Base-by-base conservation (phyloP, 805 yeast genomes). In the Torulaspora indica region DNA sequence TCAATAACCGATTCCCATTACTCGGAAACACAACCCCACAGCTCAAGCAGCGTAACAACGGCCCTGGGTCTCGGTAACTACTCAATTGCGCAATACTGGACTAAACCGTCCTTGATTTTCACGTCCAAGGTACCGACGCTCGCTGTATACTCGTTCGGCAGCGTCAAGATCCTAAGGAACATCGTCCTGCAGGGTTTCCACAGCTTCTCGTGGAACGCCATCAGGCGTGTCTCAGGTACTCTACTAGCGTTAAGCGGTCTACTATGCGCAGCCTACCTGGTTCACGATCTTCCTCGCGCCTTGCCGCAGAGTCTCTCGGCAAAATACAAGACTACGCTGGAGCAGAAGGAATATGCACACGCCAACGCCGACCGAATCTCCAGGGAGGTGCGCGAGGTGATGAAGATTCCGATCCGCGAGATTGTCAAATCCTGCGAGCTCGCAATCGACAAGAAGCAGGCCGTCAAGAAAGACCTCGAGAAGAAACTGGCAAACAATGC, bases 261-360 rank as follows among this genome's bases (percentile, higher is more conserved):
- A 1, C 69, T 78, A 10, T 72, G 83, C 0, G 67, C 76, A 0
- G 77, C 79, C 32, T 88, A 85, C 56, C 61, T 89, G 45, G 68
- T 88, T 14, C 71, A 74, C 47, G 98, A 93, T 63, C 78, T 95
- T 10, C 97, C 97, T 2, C 78, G 83, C 55, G 95, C 97, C 0
- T 79, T 87, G 55, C 95, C 96, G 14, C 72, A 88, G 52, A 89
- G 89, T 46, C 75, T 88, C 46, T 88, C 93, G 0, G 71, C 74
- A 38, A 87, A 85, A 63, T 76, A 91, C 52, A 77, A 76, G 50
- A 59, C 59, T 5, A 84, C 82, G 56, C 70, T 93, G 27, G 71
- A 72, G 33, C 77, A 75, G 12, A 65, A 80, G 53, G 96, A 90
- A 48, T 93, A 89, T 56, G 80, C 85, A 9, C 93, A 85, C 54